These are phyloP conservation scores for Diophrys appendiculata DNA, from an alignment of 73 alveolate species.

Conservation along the genomic window DNA sequence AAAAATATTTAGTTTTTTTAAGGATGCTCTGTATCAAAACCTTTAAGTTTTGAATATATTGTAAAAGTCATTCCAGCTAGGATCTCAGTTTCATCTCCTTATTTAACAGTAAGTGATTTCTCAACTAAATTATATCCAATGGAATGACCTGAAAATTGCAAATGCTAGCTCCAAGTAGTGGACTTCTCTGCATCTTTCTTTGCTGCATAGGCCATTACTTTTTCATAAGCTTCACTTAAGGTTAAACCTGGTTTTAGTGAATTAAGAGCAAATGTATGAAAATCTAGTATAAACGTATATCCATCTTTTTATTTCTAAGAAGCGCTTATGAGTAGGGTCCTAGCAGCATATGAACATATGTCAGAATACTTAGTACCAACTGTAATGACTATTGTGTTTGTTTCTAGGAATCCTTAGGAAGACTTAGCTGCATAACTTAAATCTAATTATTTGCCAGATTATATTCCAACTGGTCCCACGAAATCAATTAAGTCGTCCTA, in stretches of 20 bases:
- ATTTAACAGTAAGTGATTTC: constrained; percentile 52
- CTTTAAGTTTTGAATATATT: too few species aligned
- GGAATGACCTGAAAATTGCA: constrained; percentile 53
- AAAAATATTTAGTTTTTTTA: too few species aligned
- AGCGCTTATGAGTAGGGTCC: background rate
- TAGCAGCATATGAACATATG: background rate
- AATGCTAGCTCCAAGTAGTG: background rate
- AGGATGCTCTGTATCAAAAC: too few species aligned
- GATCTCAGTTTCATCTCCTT: constrained; percentile 58
- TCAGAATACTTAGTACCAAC: background rate
- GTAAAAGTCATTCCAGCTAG: constrained; percentile 60
- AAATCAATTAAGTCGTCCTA: too few species aligned
- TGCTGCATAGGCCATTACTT: constrained; percentile 20
- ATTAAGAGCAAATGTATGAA: constrained; percentile 57
- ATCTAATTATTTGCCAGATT: constrained; percentile 86
- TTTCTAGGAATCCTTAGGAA: constrained; percentile 67
- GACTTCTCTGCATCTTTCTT: too few species aligned
- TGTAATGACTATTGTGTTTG: background rate
- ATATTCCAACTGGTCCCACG: constrained; percentile 65
- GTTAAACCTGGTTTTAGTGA: constrained; percentile 60
- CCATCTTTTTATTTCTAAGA: background rate
- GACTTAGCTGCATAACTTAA: constrained; percentile 62
- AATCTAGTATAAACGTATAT: constrained; percentile 65
- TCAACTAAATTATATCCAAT: constrained; percentile 46
- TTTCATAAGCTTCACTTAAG: constrained; percentile 46